Evolutionary conservation across 805 yeast genomes (phyloP), one percentile per base, ranked within the genome.

Genomic region (Metschnikowia kunwiensis): DNA sequence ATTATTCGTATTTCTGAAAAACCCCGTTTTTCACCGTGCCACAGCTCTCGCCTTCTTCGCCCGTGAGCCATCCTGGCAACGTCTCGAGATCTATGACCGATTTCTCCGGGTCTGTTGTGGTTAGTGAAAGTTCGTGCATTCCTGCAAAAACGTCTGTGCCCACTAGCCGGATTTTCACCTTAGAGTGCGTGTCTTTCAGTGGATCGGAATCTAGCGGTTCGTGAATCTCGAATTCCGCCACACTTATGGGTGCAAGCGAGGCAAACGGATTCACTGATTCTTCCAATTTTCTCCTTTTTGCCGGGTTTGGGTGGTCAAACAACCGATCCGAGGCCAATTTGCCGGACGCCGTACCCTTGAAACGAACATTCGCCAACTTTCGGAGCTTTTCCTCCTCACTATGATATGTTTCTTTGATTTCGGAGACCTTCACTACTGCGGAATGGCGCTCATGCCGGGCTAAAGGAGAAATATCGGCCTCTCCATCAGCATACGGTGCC

Each of bases 81-180:
- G 47, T 63, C n/a, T 68, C 61, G 0, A 83, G 72, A 46, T 82
- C 72, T 2, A 80, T 58, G 0, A 70, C 49, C 72, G 44, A 61
- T 38, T 34, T 64, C 65, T 48, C 42, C 12, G 49, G 34, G 12
- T 54, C 53, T 0, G 40, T 33, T 2, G 57, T 45, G 10, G 24
- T 17, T 1, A 57, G 61, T 18, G 87, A 74, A 12, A 86, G 63
- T 50, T 83, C 81, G 55, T 83, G 87, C 24, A 86, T 51, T 0
- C 95, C 95, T 2, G 78, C 94, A 68, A 80, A 86, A 0, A 86
- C 72, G 53, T 86, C 94, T 13, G 63, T 67, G 1, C 95, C 95
- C 3, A 70, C 60, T 4, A 86, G 56, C 39, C 70, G 63, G 43
- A 65, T 26, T 15, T 51, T 59, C 5, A 65, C 57, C n/a, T 58